A percentile compares a stretch with the other conserved stretches of the same genome.
phyloP scores from a whole-genome alignment of 208 protist species.

The Wallacemonas sp. region DNA sequence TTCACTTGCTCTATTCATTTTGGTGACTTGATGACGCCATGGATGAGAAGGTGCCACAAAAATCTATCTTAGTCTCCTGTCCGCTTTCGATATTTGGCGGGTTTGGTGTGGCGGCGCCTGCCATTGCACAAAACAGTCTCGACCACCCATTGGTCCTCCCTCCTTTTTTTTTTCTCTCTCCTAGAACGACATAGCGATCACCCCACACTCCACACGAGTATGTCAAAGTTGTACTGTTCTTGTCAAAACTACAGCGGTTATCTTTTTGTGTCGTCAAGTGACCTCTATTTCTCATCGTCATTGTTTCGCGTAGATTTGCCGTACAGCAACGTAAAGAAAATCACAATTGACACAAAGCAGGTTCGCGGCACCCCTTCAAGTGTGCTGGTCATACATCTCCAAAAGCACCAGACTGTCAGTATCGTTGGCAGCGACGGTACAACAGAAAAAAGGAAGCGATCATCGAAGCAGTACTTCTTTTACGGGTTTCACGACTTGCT shows the following conservation, averaged over 20 bases:
- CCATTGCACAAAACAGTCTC: too few species aligned
- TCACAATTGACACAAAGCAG: conserved; percentile 66
- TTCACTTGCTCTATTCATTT: neutral
- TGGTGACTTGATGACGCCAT: too few species aligned
- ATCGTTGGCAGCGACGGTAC: neutral
- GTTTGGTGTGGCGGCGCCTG: too few species aligned
- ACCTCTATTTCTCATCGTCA: conserved; percentile 62
- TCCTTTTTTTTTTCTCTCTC: conserved; percentile 25
- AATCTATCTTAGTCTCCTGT: too few species aligned
- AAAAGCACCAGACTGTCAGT: conserved; percentile 18
- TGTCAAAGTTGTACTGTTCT: conserved; percentile 61
- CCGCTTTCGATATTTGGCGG: too few species aligned
- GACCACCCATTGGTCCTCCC: neutral
- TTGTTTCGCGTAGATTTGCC: conserved; percentile 52
- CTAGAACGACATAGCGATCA: conserved; percentile 6
- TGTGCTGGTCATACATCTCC: conserved; percentile 61
- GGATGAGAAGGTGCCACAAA: too few species aligned
- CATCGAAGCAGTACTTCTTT: conserved; percentile 60
- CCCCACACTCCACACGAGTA: too few species aligned
- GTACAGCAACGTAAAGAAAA: conserved; percentile 67
- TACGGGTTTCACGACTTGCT: conserved; percentile 84
- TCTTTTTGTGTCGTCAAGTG: conserved; percentile 41
- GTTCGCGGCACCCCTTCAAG: conserved; percentile 71
- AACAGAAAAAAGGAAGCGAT: neutral
- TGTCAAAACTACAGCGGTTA: conserved; percentile 69